These are phyloP conservation scores for Saksenaea vasiformis DNA, from an alignment of 371 early-diverging fungal genomes.

Conservation along the genomic window DNA sequence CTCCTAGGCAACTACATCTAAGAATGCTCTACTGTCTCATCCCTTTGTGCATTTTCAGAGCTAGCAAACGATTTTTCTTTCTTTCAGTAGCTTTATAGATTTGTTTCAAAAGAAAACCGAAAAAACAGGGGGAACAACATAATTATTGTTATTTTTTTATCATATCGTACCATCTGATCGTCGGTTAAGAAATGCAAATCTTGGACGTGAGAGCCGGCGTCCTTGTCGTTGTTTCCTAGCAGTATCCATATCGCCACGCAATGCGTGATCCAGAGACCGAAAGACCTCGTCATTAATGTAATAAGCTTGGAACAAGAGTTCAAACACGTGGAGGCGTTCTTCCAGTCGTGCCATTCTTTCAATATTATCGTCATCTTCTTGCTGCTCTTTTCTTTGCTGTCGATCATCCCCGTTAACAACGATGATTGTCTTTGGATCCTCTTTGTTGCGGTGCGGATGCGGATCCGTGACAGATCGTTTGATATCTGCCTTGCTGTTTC, in stretches of 20 bases:
- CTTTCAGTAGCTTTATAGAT: too few species aligned
- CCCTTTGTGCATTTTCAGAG: too few species aligned
- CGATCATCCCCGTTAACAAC: neutral
- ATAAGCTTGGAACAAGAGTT: conserved; percentile 39
- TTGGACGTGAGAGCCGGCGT: neutral
- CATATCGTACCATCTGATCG: neutral
- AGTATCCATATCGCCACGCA: conserved; percentile 8
- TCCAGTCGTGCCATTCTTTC: conserved; percentile 29
- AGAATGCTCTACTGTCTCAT: too few species aligned
- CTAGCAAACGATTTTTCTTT: too few species aligned
- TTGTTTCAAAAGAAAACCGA: neutral
- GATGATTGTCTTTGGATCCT: neutral
- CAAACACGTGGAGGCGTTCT: conserved; percentile 37
- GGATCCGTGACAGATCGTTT: conserved; percentile 6
- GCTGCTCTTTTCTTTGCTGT: neutral
- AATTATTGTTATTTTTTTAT: neutral
- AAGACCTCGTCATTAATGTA: conserved; percentile 44
- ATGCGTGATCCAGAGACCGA: conserved; percentile 23
- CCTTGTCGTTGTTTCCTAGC: neutral
- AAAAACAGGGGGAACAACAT: neutral
- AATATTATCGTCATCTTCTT: conserved; percentile 11
- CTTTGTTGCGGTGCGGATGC: neutral
- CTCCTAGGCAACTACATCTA: too few species aligned
- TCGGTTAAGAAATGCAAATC: neutral
- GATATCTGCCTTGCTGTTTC: neutral